Evolutionary conservation across 208 protist genomes (phyloP).

Genomic region (Borovskyia barvae): DNA sequence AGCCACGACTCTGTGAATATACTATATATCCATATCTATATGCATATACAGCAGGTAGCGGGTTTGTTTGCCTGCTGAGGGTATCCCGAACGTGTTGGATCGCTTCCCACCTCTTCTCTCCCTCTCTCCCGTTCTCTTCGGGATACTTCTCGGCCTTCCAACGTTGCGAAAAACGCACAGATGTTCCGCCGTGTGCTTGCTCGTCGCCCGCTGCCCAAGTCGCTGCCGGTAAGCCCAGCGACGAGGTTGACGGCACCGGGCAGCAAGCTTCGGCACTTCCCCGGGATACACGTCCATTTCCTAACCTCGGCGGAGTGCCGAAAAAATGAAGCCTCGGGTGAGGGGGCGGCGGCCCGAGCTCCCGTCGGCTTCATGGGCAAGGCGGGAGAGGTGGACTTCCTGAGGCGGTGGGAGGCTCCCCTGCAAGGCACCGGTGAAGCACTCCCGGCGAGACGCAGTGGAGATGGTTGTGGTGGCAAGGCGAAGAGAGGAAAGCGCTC

Average conservation of each 20-base stretch:
- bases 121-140: no score
- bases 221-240: constrained; percentile 25
- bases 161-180: no score
- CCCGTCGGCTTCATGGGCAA: constrained; percentile 47
- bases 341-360: constrained; percentile 6
- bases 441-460: neutral
- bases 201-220: constrained; percentile 49
- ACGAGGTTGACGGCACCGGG: constrained; percentile 3
- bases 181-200: constrained; percentile 64
- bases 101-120: no score
- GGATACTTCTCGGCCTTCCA: no score
- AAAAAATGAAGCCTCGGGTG: no score
- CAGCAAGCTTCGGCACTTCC: constrained; percentile 5
- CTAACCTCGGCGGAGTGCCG: constrained; percentile 7
- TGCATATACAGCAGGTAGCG: no score
- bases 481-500: neutral
- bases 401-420: constrained; percentile 1
- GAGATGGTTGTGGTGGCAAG: neutral
- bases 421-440: neutral
- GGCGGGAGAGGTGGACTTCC: constrained; percentile 32
- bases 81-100: no score
- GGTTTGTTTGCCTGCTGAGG: no score
- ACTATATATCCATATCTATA: no score
- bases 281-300: constrained; percentile 22
- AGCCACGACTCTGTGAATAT: no score